Base-by-base conservation (phyloP, 2,329 filamentous ascomycete genomes). In the Mycosphaerelloides madeirae region DNA sequence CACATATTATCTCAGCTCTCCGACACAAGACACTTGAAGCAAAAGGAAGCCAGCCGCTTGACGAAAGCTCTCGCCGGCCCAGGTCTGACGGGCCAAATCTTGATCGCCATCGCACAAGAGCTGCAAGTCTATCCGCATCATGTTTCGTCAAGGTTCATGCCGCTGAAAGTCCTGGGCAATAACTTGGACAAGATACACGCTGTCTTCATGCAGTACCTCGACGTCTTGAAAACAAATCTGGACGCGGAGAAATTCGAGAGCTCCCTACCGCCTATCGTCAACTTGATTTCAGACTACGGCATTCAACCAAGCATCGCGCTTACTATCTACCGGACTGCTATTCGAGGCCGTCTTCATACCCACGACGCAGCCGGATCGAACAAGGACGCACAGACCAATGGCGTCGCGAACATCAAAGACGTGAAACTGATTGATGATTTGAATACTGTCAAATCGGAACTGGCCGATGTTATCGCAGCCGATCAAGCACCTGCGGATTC, bases 101-200 rank as follows among this genome's bases (percentile, higher is more conserved):
- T 98, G n/a, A 79, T 97, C 56, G 85, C 89, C 34, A 84, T 98
- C 56, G 87, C 90, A 0, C 90, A 96, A 61, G 89, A 95, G 65
- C 82, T 88, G 36, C 84, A 94, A 61, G 81, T 84, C n/a, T 93
- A 88, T 50, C 80, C 93, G 18, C 94, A 85, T 67, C 81, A 81
- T 31, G 70, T 84, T 1, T 78, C 84, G 6, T 81, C 88, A 29
- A 74, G 77, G 18, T 80, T 85, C 46, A 83, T 86, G 0, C 89
- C 94, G 49, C 82, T 96, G 63, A 98, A 98, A 65, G 83, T 90
- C 33, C 71, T 97, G 11, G 86, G 87, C 2, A 88, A 88, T 40
- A 83, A 95, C 53, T 79, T 95, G 41, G 93, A 98, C 62, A 90
- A 95, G 63, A 84, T 94, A 15, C 87, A 95, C 55, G 80, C 86